A percentile compares a stretch with the other conserved stretches of the same genome.
Conservation (phyloP, 2,329 filamentous ascomycete genomes). For the Penicillium griseofulvum region DNA sequence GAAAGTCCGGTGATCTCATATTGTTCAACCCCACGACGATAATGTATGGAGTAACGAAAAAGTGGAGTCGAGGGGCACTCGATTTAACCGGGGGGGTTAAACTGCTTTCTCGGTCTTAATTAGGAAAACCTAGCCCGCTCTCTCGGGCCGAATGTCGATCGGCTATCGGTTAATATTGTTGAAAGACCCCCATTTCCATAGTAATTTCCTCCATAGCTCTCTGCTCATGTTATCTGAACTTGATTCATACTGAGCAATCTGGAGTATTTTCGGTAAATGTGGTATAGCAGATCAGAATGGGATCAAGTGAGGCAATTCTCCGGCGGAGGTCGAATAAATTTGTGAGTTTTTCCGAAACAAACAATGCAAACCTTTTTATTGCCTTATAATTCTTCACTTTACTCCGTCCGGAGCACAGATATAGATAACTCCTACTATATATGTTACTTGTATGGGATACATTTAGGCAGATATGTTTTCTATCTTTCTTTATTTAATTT, state of each 20-base stretch:
- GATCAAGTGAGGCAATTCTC: constrained; percentile 2
- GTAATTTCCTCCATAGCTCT: not conserved
- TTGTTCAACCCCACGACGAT: constrained; percentile 6
- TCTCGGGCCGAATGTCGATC: constrained; percentile 18
- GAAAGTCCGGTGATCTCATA: constrained; percentile 6
- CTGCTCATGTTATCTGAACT: not conserved
- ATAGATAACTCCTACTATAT: too few species aligned
- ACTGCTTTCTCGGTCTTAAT: constrained; percentile 7
- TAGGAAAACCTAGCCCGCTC: constrained; percentile 7
- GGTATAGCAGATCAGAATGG: not conserved
- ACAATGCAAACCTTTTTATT: not conserved
- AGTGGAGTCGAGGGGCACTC: constrained; percentile 22
- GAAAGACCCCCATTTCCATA: not conserved
- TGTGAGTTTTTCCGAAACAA: not conserved
- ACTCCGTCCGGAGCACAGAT: too few species aligned
- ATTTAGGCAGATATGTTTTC: too few species aligned
- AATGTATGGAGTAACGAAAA: constrained; percentile 12
- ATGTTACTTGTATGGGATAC: too few species aligned
- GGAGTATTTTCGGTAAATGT: not conserved
- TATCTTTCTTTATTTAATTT: not conserved
- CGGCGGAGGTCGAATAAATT: not conserved
- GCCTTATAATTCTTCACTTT: too few species aligned
- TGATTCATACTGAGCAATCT: not conserved
- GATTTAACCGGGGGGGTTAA: constrained; percentile 23
- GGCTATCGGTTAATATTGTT: constrained; percentile 20